Evolutionary conservation across 495 filamentous ascomycete species (phyloP).

Genomic region (Jackrogersella multiformis): DNA sequence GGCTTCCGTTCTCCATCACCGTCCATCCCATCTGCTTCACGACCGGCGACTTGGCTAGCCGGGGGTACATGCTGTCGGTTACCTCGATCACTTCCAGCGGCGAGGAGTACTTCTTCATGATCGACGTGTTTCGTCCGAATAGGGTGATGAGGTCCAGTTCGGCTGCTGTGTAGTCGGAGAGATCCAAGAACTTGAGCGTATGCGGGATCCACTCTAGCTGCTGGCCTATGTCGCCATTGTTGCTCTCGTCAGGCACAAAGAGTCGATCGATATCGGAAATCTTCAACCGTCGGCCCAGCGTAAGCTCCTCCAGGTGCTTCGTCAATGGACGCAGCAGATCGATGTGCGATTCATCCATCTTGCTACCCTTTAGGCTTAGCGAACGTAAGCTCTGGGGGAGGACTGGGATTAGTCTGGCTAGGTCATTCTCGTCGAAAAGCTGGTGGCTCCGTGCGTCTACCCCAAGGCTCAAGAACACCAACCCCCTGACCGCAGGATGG

Average conservation of each 20-base stretch:
- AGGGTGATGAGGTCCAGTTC: conserved; percentile 69
- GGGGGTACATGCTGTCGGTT: conserved; percentile 72
- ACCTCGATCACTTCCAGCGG: conserved; percentile 86
- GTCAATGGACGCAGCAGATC: conserved; percentile 73
- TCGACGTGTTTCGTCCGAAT: conserved; percentile 64
- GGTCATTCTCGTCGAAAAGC: conserved; percentile 70
- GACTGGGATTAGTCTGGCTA: conserved; percentile 71
- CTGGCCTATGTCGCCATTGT: conserved; percentile 40
- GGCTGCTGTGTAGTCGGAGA: conserved; percentile 68
- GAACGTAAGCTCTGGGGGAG: conserved; percentile 76
- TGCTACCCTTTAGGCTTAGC: conserved; percentile 79
- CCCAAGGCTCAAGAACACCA: conserved; percentile 79
- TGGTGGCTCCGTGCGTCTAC: conserved; percentile 79
- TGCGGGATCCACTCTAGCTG: conserved; percentile 65
- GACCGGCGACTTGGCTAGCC: conserved; percentile 62
- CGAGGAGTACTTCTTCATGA: conserved; percentile 69
- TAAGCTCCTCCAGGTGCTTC: conserved; percentile 83
- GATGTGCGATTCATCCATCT: conserved; percentile 71
- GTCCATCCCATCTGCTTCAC: conserved; percentile 69
- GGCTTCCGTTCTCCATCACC: conserved; percentile 71
- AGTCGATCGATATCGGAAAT: conserved; percentile 70
- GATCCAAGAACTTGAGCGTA: conserved; percentile 79
- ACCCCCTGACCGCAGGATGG: conserved; percentile 73
- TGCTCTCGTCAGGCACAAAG: conserved; percentile 58
- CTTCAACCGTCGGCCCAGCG: conserved; percentile 74